These are phyloP conservation scores for Diplocarpon rosae DNA, from an alignment of 2,329 filamentous ascomycete species.

Conservation along the genomic window DNA sequence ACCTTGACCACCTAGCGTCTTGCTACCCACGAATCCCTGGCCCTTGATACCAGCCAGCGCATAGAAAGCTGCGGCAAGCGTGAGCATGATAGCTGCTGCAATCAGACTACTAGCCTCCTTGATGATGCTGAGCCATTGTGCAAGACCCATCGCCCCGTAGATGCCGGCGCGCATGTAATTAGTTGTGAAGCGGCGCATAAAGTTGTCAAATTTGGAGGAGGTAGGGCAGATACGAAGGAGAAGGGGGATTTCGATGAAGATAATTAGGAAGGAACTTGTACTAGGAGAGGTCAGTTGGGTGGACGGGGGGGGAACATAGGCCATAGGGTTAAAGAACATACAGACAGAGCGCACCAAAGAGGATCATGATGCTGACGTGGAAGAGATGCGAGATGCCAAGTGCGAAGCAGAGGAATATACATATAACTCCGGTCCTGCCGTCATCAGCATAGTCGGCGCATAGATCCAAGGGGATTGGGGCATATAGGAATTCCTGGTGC, in stretches of 20 bases:
- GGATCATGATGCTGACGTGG: conserved; percentile 35
- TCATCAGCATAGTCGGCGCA: conserved; percentile 11
- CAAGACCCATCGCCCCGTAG: conserved; percentile 67
- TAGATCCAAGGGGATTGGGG: background rate
- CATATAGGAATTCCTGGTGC: background rate
- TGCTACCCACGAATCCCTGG: conserved; percentile 82
- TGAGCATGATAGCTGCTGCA: conserved; percentile 72
- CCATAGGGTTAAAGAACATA: conserved; percentile 28
- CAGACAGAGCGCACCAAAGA: conserved; percentile 41
- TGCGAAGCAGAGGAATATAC: conserved; percentile 61
- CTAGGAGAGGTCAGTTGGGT: conserved; percentile 33
- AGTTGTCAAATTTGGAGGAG: conserved; percentile 73
- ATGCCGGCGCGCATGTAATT: conserved; percentile 94
- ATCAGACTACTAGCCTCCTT: conserved; percentile 60
- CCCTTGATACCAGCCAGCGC: conserved; percentile 67
- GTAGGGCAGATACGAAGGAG: conserved; percentile 97
- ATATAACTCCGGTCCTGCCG: conserved; percentile 55
- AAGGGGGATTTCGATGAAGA: conserved; percentile 85
- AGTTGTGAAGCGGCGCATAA: conserved; percentile 85
- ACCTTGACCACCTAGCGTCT: conserved; percentile 87
- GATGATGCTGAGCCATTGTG: conserved; percentile 78
- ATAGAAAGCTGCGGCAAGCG: conserved; percentile 73
- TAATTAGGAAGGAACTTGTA: conserved; percentile 58
- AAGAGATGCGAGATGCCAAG: conserved; percentile 60
- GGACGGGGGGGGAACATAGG: background rate